A percentile compares a stretch with the other conserved stretches of the same genome.
phyloP scores from a whole-genome alignment of 2,329 filamentous ascomycete species.

The Aspergillus ruber region DNA sequence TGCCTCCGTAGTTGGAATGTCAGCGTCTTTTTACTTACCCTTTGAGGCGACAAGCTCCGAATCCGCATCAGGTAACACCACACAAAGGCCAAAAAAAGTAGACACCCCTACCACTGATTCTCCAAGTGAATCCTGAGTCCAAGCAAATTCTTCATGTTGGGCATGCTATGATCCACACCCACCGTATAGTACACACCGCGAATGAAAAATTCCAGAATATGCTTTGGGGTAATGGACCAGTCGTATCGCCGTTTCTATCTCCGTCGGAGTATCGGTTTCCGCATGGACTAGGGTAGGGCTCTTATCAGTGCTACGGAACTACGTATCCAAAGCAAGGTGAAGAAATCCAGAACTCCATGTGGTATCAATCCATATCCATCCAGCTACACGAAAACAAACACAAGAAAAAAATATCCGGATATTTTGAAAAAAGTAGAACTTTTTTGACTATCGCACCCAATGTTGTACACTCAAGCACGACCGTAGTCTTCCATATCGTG shows the following conservation, averaged over 20 bases:
- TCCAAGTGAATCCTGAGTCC: neutral
- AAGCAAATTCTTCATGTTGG: neutral
- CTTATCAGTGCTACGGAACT: neutral
- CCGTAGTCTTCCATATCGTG: slow-evolving; percentile 1
- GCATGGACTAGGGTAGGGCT: neutral
- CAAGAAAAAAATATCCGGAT: neutral
- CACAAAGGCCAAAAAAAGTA: neutral
- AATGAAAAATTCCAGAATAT: too few species aligned
- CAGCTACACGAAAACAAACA: slow-evolving; percentile 18
- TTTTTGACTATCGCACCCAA: slow-evolving; percentile 21
- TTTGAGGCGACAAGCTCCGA: neutral
- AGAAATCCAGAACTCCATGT: neutral
- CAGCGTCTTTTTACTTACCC: neutral
- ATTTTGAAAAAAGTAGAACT: slow-evolving; percentile 20
- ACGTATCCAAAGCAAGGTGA: neutral
- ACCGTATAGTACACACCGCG: too few species aligned
- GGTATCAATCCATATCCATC: slow-evolving; percentile 4
- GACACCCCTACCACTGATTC: neutral
- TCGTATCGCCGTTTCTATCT: too few species aligned
- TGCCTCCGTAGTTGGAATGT: neutral
- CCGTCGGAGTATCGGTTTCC: neutral
- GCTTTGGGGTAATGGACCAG: too few species aligned
- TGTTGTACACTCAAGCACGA: slow-evolving; percentile 15
- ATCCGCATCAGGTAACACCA: neutral
- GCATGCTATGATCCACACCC: neutral